Conservation (phyloP, 176 grass and related monocot species). For the Musa itinerans region DNA sequence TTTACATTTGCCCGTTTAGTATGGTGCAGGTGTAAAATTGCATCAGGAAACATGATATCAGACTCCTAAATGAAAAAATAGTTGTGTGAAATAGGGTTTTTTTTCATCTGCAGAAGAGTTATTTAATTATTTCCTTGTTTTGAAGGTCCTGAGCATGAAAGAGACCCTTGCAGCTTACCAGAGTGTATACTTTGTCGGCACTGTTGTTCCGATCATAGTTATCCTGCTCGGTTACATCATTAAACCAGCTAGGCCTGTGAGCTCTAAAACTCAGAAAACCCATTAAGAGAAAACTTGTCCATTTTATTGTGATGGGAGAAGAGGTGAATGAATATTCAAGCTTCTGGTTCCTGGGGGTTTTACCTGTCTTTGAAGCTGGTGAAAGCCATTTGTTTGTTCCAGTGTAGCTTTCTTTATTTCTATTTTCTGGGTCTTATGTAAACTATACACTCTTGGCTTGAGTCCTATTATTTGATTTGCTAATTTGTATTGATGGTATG, state of each 20-base stretch:
- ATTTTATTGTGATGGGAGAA: neutral
- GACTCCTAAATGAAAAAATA: neutral
- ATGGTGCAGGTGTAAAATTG: neutral
- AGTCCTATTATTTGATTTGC: neutral
- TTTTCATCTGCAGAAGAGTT: neutral
- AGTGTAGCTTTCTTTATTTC: neutral
- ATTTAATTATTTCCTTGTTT: neutral
- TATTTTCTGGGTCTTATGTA: neutral
- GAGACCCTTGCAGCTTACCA: conserved; percentile 83
- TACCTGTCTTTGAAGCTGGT: neutral
- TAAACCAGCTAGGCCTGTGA: conserved; percentile 62
- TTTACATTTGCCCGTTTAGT: neutral
- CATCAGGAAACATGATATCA: neutral
- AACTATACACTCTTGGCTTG: neutral
- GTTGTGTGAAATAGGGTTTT: neutral
- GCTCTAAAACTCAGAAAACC: conserved; percentile 59
- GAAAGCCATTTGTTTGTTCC: neutral
- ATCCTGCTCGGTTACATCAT: conserved; percentile 61
- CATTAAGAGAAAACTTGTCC: conserved; percentile 29
- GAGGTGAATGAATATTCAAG: neutral
- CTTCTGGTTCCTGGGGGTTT: neutral
- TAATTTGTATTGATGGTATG: neutral
- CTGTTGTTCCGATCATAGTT: conserved; percentile 58
- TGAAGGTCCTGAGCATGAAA: conserved; percentile 81
- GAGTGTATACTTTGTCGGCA: conserved; percentile 83